Conservation (phyloP, 768 basidiomycete species). For the Clavaria fumosa region DNA sequence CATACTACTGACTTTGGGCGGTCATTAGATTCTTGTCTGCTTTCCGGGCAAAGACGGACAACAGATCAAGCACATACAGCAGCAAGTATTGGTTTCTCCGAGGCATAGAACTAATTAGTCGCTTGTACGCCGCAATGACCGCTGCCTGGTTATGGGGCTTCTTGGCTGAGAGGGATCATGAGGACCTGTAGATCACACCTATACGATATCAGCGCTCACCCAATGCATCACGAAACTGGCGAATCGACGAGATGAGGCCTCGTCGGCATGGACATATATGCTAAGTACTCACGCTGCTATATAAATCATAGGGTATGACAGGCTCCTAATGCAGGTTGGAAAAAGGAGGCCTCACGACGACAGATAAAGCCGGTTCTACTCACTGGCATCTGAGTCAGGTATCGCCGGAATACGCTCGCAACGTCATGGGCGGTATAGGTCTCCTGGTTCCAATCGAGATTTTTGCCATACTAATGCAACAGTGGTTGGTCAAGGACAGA, state of each 20-base stretch:
- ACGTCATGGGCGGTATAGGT: constrained; percentile 92
- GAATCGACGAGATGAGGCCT: constrained; percentile 4
- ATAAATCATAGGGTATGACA: constrained; percentile 84
- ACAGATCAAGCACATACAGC: constrained; percentile 88
- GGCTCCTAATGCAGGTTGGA: constrained; percentile 48
- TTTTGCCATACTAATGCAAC: constrained; percentile 98
- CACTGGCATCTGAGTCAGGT: constrained; percentile 93
- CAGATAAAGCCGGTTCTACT: constrained; percentile 22
- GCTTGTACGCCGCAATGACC: constrained; percentile 67
- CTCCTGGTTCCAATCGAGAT: constrained; percentile 78
- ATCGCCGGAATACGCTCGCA: constrained; percentile 90
- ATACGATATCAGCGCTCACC: constrained; percentile 27
- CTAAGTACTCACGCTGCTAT: constrained; percentile 62
- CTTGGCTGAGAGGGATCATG: constrained; percentile 31
- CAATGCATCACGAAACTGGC: constrained; percentile 65
- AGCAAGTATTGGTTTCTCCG: constrained; percentile 89
- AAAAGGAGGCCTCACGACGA: constrained; percentile 1
- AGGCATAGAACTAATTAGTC: constrained; percentile 72
- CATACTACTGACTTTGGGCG: constrained; percentile 72
- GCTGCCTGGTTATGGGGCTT: constrained; percentile 53
- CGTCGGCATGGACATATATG: no score
- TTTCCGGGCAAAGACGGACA: constrained; percentile 89
- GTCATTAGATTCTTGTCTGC: constrained; percentile 93
- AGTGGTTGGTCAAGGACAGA: constrained; percentile 6
- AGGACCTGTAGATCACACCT: constrained; percentile 8